Percentiles rank a stretch among this genome's conserved stretches.
phyloP scores from a whole-genome alignment of 768 basidiomycete genomes.

The Phaeolepiota aurea region DNA sequence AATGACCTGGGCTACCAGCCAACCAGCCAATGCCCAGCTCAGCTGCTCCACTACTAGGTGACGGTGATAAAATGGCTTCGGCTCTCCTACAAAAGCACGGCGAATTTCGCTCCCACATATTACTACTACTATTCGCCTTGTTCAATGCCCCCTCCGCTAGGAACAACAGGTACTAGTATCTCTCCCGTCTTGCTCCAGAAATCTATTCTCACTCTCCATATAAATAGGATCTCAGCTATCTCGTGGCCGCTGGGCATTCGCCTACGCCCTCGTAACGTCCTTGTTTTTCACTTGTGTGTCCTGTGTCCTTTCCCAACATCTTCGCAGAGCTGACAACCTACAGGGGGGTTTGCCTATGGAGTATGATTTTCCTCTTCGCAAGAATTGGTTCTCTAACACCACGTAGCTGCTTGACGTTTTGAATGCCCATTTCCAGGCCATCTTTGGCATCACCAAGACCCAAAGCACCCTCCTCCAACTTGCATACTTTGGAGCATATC shows the following conservation, averaged over 20 bases:
- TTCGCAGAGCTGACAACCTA: not conserved
- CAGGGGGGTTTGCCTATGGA: constrained; percentile 65
- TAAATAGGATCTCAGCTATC: constrained; percentile 35
- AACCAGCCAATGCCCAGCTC: too few relatives aligned
- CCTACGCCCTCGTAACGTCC: constrained; percentile 64
- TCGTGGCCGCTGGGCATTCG: constrained; percentile 40
- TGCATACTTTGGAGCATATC: constrained; percentile 65
- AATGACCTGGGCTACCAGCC: too few relatives aligned
- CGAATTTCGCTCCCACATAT: not conserved
- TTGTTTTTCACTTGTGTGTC: constrained; percentile 66
- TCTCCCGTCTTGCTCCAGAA: not conserved
- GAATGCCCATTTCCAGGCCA: constrained; percentile 65
- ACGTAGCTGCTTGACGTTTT: constrained; percentile 57
- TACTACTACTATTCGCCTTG: not conserved
- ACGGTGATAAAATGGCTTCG: not conserved
- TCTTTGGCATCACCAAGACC: constrained; percentile 59
- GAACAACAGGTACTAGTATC: constrained; percentile 30
- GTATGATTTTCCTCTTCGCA: constrained; percentile 24
- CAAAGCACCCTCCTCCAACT: constrained; percentile 71
- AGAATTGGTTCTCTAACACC: not conserved
- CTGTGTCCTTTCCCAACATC: not conserved
- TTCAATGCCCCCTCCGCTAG: constrained; percentile 25
- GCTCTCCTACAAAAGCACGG: too few relatives aligned
- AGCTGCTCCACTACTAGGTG: too few relatives aligned
- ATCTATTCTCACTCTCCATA: constrained; percentile 6